Percentiles rank a stretch among this genome's conserved stretches.
Evolutionary conservation across 2,329 filamentous ascomycete genomes (phyloP).

Genomic region (Penicillium sp.): DNA sequence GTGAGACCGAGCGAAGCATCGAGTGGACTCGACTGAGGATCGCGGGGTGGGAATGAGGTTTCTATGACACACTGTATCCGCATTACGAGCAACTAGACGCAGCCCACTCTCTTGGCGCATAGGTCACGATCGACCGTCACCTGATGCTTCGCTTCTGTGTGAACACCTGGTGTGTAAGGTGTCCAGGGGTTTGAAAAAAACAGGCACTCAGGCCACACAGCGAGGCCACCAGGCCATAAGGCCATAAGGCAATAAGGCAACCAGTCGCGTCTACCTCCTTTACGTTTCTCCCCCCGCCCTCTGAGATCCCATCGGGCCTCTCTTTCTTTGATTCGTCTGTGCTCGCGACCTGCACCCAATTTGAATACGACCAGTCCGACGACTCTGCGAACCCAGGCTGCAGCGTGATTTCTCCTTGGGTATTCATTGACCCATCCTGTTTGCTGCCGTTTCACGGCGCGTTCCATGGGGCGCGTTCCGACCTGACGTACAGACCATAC

Average conservation of each 20-base stretch:
- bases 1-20: slow-evolving; percentile 10
- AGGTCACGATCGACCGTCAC: background rate
- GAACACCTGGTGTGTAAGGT: background rate
- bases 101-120: background rate
- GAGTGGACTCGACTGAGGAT: slow-evolving; percentile 3
- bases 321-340: slow-evolving; percentile 1
- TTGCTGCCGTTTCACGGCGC: slow-evolving; percentile 22
- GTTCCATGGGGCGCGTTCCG: slow-evolving; percentile 24
- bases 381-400: background rate
- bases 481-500: slow-evolving; percentile 9
- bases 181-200: background rate
- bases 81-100: background rate
- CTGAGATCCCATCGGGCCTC: slow-evolving; percentile 3
- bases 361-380: background rate
- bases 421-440: slow-evolving; percentile 2
- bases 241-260: slow-evolving; percentile 6
- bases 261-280: slow-evolving; percentile 20
- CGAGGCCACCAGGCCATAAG: background rate
- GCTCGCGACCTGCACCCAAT: background rate
- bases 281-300: slow-evolving; percentile 17
- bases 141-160: background rate
- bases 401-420: background rate
- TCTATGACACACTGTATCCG: slow-evolving; percentile 18
- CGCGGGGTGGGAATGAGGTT: slow-evolving; percentile 5
- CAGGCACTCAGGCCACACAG: background rate